A percentile compares a stretch with the other conserved stretches of the same genome.
These are phyloP conservation scores for Cucurbita moschata DNA, from an alignment of 306 rosid genomes.

Conservation along the genomic window DNA sequence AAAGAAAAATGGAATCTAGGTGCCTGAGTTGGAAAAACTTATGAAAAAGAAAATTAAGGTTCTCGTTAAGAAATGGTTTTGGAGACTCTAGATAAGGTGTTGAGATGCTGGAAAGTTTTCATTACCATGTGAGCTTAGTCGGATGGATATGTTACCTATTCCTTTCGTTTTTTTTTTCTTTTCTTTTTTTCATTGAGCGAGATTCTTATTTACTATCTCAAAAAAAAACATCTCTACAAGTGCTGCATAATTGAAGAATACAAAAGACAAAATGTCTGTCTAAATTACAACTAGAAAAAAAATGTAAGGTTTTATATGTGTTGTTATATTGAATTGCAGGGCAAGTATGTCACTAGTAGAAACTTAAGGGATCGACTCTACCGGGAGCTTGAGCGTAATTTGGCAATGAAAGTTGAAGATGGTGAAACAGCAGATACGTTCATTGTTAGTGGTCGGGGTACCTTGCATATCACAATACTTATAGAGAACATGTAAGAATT, in stretches of 20 bases:
- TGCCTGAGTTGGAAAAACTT: not conserved
- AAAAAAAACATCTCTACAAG: not conserved
- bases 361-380: conserved; percentile 87
- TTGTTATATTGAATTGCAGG: conserved; percentile 37
- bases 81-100: not conserved
- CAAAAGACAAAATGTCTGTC: not conserved
- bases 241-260: not conserved
- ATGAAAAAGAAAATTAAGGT: not conserved
- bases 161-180: not conserved
- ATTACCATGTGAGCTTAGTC: not conserved
- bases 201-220: not conserved
- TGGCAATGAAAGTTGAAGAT: conserved; percentile 96
- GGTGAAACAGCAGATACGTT: conserved; percentile 98
- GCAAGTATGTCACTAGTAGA: conserved; percentile 95
- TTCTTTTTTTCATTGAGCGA: not conserved
- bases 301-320: not conserved
- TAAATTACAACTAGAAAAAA: not conserved
- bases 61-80: not conserved
- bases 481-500: conserved; percentile 87
- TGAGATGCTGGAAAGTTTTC: not conserved
- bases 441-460: conserved; percentile 96
- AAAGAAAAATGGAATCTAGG: not conserved
- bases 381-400: conserved; percentile 91
- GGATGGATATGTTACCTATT: not conserved
- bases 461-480: conserved; percentile 88